Percentiles rank a stretch among this genome's conserved stretches.
phyloP scores from a whole-genome alignment of 257 asterid genomes.

The Cynanchum wilfordii region DNA sequence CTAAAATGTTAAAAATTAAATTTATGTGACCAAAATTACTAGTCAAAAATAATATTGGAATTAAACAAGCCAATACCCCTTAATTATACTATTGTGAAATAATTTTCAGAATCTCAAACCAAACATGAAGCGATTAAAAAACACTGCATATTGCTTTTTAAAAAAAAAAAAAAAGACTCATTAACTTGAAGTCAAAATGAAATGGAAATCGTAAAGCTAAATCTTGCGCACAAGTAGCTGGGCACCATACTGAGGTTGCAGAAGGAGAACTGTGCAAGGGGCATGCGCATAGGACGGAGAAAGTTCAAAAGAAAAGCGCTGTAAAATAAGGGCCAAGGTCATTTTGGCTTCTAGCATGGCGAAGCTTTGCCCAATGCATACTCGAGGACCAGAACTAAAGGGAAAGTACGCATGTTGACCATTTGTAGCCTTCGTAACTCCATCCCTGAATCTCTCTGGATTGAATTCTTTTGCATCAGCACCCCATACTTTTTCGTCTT shows the following conservation, averaged over 20 bases:
- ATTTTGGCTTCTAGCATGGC: slow-evolving; percentile 18
- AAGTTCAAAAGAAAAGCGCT: slow-evolving; percentile 7
- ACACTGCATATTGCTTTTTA: too few relatives aligned
- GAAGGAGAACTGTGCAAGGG: slow-evolving; percentile 8
- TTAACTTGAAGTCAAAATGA: background rate
- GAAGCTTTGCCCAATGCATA: slow-evolving; percentile 12
- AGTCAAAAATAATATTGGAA: too few relatives aligned
- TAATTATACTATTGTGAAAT: too few relatives aligned
- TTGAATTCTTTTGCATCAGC: slow-evolving; percentile 27
- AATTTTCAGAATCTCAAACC: too few relatives aligned
- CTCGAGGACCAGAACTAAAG: background rate
- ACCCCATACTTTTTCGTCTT: slow-evolving; percentile 30
- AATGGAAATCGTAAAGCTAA: background rate
- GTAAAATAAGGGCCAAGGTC: slow-evolving; percentile 9
- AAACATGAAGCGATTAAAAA: too few relatives aligned
- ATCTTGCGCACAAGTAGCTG: slow-evolving; percentile 20
- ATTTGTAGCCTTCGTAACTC: slow-evolving; percentile 21
- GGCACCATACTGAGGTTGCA: slow-evolving; percentile 27
- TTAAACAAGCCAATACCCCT: too few relatives aligned
- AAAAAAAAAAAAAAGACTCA: too few relatives aligned
- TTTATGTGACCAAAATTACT: too few relatives aligned
- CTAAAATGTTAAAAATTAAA: too few relatives aligned
- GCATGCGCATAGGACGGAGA: slow-evolving; percentile 22
- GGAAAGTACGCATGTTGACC: slow-evolving; percentile 1
- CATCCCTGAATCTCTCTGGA: slow-evolving; percentile 28